Evolutionary conservation across 345 rosid species (phyloP).

Genomic region (Populus nigra): DNA sequence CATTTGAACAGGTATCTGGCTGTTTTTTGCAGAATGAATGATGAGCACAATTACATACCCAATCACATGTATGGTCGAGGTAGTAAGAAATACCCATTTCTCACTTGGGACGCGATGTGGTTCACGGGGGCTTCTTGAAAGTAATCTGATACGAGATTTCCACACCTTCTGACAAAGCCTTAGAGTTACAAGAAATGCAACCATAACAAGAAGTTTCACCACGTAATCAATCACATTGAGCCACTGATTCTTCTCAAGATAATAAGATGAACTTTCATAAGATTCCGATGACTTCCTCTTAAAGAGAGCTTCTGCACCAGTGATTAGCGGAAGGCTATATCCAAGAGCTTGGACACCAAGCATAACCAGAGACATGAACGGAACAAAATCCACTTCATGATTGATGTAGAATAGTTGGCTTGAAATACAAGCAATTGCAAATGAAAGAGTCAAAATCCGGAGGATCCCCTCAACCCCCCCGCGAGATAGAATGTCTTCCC

Average conservation of each 20-base stretch:
- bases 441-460: slow-evolving; percentile 62
- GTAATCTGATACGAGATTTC: slow-evolving; percentile 67
- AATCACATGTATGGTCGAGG: slow-evolving; percentile 45
- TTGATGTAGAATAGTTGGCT: slow-evolving; percentile 62
- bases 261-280: slow-evolving; percentile 43
- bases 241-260: slow-evolving; percentile 67
- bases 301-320: slow-evolving; percentile 81
- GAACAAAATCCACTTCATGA: slow-evolving; percentile 40
- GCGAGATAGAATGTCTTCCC: slow-evolving; percentile 79
- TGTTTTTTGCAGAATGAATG: slow-evolving; percentile 41
- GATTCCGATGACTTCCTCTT: slow-evolving; percentile 50
- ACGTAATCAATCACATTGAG: slow-evolving; percentile 61
- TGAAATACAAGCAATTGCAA: slow-evolving; percentile 61
- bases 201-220: slow-evolving; percentile 72
- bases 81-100: slow-evolving; percentile 44
- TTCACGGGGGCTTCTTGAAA: slow-evolving; percentile 48
- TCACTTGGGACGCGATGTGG: slow-evolving; percentile 69
- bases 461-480: slow-evolving; percentile 77
- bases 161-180: slow-evolving; percentile 83
- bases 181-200: slow-evolving; percentile 62
- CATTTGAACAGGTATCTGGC: slow-evolving; percentile 21
- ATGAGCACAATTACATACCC: slow-evolving; percentile 56
- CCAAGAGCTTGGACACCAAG: slow-evolving; percentile 87
- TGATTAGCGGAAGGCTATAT: slow-evolving; percentile 71
- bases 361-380: slow-evolving; percentile 77